Base-by-base conservation (phyloP, 2,329 filamentous ascomycete genomes). In the Dothidotthia symphoricarpi region DNA sequence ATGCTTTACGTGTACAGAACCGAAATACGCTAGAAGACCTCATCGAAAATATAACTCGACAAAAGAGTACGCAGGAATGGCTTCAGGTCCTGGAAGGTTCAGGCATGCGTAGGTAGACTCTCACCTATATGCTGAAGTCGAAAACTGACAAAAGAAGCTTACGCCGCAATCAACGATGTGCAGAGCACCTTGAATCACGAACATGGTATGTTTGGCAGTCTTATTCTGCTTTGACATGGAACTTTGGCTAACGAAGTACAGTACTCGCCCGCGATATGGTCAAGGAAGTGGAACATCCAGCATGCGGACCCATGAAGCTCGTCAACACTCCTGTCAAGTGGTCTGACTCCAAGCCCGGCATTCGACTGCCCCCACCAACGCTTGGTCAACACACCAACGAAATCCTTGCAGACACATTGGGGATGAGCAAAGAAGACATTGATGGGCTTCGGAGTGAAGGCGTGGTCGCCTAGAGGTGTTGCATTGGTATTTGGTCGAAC, bases 271-370 rank as follows among this genome's bases (percentile, higher is more conserved):
- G 93, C 41, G 78, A 83, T 43, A 98, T 98, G 93, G 85, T 98
- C 1, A 80, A 87, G 11, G 85, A 95, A 61, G 74, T 96, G 29
- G 80, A 95, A 1, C 93, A 98, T 61, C 80, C 80, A 4, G 74
- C 76, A 6, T 97, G 91, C 64, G 93, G 93, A 0, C 78, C 83
- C 0, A 84, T 98, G 47, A 90, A 89, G 68, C 72, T 98, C 60
- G 85, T 98, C 36, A 96, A 95, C 59, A 94, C 89, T 1, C 93
- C 93, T 0, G 83, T 98, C 42, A 98, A 98, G 66, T 95, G 89
- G 66, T 95, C 89, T 4, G 82, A 90, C 51, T 86, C 85, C 16
- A 82, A 78, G 51, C 88, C 90, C 0, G 78, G 81, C 3, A 81
- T 95, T 26, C 76, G 91, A 24, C 84, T 75, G 3, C 79, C 86